Evolutionary conservation across 768 basidiomycete genomes (phyloP).

Genomic region (Trametes gibbosa): DNA sequence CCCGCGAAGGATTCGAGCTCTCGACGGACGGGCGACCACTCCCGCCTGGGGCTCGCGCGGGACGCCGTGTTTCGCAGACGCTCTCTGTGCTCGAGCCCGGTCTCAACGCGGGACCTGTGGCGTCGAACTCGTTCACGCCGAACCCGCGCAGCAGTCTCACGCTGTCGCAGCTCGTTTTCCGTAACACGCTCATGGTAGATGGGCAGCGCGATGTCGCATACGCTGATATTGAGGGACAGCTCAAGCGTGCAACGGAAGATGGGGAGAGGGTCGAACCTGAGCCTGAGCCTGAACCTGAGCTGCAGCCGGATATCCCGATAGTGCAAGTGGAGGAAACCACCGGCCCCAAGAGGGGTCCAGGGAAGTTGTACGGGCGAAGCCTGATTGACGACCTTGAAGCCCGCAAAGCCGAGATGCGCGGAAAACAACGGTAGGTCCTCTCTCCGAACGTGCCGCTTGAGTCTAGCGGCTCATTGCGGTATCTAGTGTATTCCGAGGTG

Average conservation of each 20-base stretch:
- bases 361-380: conserved; percentile 83
- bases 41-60: conserved; percentile 67
- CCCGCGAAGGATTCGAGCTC: conserved; percentile 59
- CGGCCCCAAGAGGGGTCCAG: conserved; percentile 53
- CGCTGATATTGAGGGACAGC: conserved; percentile 52
- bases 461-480: no score
- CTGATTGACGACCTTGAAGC: conserved; percentile 87
- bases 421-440: conserved; percentile 67
- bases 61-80: conserved; percentile 45
- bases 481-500: conserved; percentile 80
- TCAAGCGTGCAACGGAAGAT: conserved; percentile 75
- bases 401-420: conserved; percentile 79
- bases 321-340: conserved; percentile 20
- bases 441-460: background rate
- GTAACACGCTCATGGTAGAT: conserved; percentile 71
- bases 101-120: conserved; percentile 19
- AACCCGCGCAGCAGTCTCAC: conserved; percentile 74
- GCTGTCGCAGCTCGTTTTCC: conserved; percentile 81
- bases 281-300: conserved; percentile 30
- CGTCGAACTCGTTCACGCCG: conserved; percentile 70
- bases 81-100: conserved; percentile 32
- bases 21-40: conserved; percentile 74
- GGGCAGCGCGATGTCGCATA: conserved; percentile 64
- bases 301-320: conserved; percentile 30
- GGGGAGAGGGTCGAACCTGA: conserved; percentile 64